Percentiles rank a stretch among this genome's conserved stretches.
These are phyloP conservation scores for Mycena epipterygia DNA, from an alignment of 768 basidiomycete species.

Conservation along the genomic window DNA sequence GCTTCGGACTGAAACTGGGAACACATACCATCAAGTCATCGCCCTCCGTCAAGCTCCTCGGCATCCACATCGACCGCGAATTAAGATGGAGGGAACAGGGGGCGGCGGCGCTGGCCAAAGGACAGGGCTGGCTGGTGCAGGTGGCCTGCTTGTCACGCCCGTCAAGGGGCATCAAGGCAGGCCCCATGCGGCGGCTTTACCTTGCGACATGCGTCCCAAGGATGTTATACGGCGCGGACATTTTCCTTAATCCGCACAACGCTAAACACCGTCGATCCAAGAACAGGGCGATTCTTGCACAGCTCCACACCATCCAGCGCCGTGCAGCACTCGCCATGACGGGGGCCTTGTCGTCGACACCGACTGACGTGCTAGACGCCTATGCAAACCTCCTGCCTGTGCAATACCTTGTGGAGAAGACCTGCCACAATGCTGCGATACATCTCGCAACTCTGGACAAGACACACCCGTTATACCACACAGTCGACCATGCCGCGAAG, in stretches of 20 bases:
- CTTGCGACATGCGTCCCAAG: slow-evolving; percentile 33
- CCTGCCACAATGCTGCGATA: neutral
- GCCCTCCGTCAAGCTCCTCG: slow-evolving; percentile 43
- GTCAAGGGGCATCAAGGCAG: slow-evolving; percentile 18
- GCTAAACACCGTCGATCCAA: neutral
- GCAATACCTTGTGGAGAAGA: neutral
- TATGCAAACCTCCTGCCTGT: slow-evolving; percentile 25
- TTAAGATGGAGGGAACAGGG: slow-evolving; percentile 44
- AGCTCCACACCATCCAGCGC: slow-evolving; percentile 33
- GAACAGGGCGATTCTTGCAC: neutral
- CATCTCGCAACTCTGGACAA: neutral
- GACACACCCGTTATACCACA: neutral
- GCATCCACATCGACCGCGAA: slow-evolving; percentile 47
- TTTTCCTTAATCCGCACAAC: slow-evolving; percentile 27
- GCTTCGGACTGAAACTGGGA: slow-evolving; percentile 18
- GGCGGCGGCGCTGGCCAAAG: slow-evolving; percentile 35
- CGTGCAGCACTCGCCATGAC: slow-evolving; percentile 33
- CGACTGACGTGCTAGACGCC: slow-evolving; percentile 25
- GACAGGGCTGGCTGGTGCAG: slow-evolving; percentile 34
- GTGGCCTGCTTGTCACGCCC: slow-evolving; percentile 17
- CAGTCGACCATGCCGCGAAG: neutral
- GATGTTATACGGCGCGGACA: slow-evolving; percentile 40
- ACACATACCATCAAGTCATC: slow-evolving; percentile 35
- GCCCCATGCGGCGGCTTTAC: slow-evolving; percentile 31
- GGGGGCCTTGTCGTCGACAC: slow-evolving; percentile 29